Evolutionary conservation across 331 rosid species (phyloP).

Genomic region (Quercus lobata): DNA sequence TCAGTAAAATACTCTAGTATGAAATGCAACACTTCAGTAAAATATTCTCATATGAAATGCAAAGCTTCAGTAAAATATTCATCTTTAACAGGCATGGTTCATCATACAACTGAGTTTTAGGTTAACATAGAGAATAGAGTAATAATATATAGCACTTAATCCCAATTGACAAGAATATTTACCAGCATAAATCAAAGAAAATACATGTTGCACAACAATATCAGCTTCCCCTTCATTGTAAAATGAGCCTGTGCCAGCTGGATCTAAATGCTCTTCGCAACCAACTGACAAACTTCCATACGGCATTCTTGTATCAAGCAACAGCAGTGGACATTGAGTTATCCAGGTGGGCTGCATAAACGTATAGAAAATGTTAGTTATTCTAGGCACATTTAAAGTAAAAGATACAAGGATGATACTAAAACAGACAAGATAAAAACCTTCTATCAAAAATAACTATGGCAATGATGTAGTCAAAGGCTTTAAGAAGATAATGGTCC

Average conservation of each 20-base stretch:
- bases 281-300: slow-evolving; percentile 77
- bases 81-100: background rate
- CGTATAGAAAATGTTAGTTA: slow-evolving; percentile 1
- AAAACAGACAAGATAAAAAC: background rate
- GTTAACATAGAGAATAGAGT: background rate
- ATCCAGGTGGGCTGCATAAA: slow-evolving; percentile 72
- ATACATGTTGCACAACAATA: slow-evolving; percentile 70
- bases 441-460: background rate
- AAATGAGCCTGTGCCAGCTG: slow-evolving; percentile 79
- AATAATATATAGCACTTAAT: background rate
- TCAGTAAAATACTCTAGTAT: too few relatives aligned
- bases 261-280: slow-evolving; percentile 76
- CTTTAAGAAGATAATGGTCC: background rate
- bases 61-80: too few relatives aligned
- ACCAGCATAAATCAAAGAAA: slow-evolving; percentile 69
- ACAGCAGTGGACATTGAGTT: slow-evolving; percentile 76
- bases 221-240: slow-evolving; percentile 86
- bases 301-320: slow-evolving; percentile 85
- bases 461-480: background rate
- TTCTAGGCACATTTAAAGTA: slow-evolving; percentile 13
- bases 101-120: background rate
- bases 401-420: slow-evolving; percentile 11
- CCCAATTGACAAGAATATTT: slow-evolving; percentile 1
- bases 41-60: background rate
- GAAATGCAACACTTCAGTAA: too few relatives aligned